Evolutionary conservation across 2,329 filamentous ascomycete genomes (phyloP), one percentile per base, ranked within the genome.

Genomic region (Hawksworthiomyces lignivorus): DNA sequence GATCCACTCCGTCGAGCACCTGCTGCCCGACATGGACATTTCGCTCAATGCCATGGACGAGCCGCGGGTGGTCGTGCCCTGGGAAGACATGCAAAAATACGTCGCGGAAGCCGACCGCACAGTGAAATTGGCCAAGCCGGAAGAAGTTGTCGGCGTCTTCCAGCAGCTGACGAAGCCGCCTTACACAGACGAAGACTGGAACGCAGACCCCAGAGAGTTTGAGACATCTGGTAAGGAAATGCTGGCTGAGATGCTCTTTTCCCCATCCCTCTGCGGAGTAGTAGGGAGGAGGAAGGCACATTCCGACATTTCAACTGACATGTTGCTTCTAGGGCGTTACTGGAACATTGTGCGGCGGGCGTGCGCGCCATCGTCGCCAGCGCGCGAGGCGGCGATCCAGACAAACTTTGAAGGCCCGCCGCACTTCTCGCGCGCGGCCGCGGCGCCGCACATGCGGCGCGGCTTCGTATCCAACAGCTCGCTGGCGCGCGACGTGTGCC

Each of bases 11-110:
- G 65, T 79, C n/a, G 67, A 73, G 48, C 60, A 71, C 29, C 46
- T 74, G 41, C 61, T 84, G 14, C 80, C 80, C 2, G 79, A 84
- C 51, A 78, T 84, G 72, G 79, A 83, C 46, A 68, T 84, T 44
- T 70, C 80, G 1, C 65, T 83, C 45, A 84, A 84, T 48, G 67
- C 73, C 24, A 77, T 83, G 70, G 80, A 84, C 50, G 79, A 84
- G 54, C 80, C 80, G 29, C 67, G 80, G 20, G 53, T 84, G 8
- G 69, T 83, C 11, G 73, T 76, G 3, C 72, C 78, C 4, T 82
- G 72, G 69, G 78, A 84, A 53, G 70, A 77, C 6, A 72, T 84
- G 38, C 61, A 74, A 20, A 56, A 57, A 1, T 69, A 73, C 43
- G 67, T 84, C 60, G 56, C 63, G 34, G 67, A 68, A 44, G 77